phyloP scores from a whole-genome alignment of 441 rosid species.

The Metrosideros polymorpha region DNA sequence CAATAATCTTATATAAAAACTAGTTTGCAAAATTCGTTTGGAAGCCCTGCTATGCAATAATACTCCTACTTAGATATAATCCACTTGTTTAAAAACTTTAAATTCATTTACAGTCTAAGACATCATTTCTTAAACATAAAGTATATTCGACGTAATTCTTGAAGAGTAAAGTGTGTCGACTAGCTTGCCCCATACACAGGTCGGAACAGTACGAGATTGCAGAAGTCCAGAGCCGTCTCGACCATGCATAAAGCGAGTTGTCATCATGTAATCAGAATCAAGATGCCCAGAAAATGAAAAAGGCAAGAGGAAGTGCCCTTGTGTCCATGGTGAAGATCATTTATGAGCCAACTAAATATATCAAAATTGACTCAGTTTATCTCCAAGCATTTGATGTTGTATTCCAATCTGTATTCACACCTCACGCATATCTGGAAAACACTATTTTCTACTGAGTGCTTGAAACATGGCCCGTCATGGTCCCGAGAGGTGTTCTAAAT shows the following conservation, averaged over 20 bases:
- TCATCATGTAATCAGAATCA: neutral
- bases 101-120: neutral
- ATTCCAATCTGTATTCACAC: neutral
- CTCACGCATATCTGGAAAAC: neutral
- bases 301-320: neutral
- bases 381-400: neutral
- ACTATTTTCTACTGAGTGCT: neutral
- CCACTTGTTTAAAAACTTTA: neutral
- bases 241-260: neutral
- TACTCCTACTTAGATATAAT: neutral
- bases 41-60: neutral
- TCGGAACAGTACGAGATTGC: neutral
- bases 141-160: neutral
- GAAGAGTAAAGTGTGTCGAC: neutral
- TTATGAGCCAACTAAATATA: neutral
- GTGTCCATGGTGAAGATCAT: neutral
- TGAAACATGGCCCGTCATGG: neutral
- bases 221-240: neutral
- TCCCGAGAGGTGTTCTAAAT: neutral
- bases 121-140: neutral
- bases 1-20: too few species aligned
- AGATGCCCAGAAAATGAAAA: neutral
- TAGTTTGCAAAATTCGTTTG: neutral
- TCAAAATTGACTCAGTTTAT: neutral
- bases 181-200: neutral